Percentiles rank a stretch among this genome's conserved stretches.
Evolutionary conservation across 768 basidiomycete genomes (phyloP).

Genomic region (Boletus pseudo-olivaceus): DNA sequence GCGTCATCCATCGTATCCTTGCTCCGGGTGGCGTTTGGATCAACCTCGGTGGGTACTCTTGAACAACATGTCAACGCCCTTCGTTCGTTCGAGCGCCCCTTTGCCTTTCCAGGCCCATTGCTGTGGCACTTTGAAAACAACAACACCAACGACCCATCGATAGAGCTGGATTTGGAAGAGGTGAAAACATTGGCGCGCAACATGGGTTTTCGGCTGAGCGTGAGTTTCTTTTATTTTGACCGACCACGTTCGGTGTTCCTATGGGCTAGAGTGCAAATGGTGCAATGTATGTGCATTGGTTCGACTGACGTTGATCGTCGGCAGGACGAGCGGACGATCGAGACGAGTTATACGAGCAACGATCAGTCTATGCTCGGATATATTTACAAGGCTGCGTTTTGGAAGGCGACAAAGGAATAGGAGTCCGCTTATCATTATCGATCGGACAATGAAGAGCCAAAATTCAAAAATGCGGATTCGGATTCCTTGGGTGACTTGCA

Average conservation of each 20-base stretch:
- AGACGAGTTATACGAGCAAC: constrained; percentile 86
- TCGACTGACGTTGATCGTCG: constrained; percentile 33
- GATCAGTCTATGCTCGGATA: constrained; percentile 78
- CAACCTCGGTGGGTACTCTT: constrained; percentile 50
- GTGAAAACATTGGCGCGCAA: constrained; percentile 67
- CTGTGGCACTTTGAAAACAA: constrained; percentile 99
- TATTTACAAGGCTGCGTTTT: constrained; percentile 81
- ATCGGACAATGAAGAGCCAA: no score
- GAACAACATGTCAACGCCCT: neutral
- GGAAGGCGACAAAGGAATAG: constrained; percentile 58
- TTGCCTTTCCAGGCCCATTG: constrained; percentile 61
- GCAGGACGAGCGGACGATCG: constrained; percentile 79
- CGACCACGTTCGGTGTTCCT: neutral
- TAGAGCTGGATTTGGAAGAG: constrained; percentile 90
- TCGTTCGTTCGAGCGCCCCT: neutral
- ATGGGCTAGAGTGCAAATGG: neutral
- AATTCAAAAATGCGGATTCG: neutral
- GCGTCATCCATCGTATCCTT: constrained; percentile 80
- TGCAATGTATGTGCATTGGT: neutral
- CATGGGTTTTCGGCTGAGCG: constrained; percentile 81
- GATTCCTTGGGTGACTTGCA: neutral
- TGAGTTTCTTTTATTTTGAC: constrained; percentile 35
- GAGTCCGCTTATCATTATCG: neutral
- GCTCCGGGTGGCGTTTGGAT: constrained; percentile 90
- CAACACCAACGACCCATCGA: constrained; percentile 68